Percentiles rank a stretch among this genome's conserved stretches.
These are phyloP conservation scores for Podospora didyma DNA, from an alignment of 495 filamentous ascomycete genomes.

Conservation along the genomic window DNA sequence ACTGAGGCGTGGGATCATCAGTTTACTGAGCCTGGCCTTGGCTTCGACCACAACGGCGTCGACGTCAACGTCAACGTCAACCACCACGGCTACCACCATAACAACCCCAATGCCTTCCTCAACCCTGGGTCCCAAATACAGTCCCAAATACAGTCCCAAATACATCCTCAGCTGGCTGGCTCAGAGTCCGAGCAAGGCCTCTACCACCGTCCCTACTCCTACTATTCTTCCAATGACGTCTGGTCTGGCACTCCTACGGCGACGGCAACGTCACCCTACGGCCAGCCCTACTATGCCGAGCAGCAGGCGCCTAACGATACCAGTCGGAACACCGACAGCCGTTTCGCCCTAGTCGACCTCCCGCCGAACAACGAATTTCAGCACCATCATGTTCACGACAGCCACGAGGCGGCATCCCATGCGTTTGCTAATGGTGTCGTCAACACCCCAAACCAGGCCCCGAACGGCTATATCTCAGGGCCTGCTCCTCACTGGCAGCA, in stretches of 20 bases:
- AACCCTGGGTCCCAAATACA: constrained; percentile 8
- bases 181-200: constrained; percentile 11
- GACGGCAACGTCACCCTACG: constrained; percentile 11
- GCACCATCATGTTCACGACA: constrained; percentile 11
- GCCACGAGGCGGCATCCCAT: constrained; percentile 13
- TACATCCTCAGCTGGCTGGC: constrained; percentile 21
- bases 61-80: constrained; percentile 9
- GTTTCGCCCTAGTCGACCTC: constrained; percentile 18
- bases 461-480: constrained; percentile 16
- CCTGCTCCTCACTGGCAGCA: constrained; percentile 21
- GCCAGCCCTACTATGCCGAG: constrained; percentile 17
- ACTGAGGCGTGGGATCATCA: constrained; percentile 23
- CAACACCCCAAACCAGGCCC: not conserved
- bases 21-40: constrained; percentile 4
- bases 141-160: constrained; percentile 13
- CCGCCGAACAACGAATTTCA: constrained; percentile 12
- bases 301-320: constrained; percentile 14
- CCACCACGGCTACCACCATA: constrained; percentile 10
- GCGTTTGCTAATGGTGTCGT: constrained; percentile 11
- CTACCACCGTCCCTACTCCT: constrained; percentile 15
- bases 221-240: constrained; percentile 13
- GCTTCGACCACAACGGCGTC: constrained; percentile 12
- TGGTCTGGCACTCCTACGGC: constrained; percentile 14
- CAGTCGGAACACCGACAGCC: constrained; percentile 15
- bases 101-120: constrained; percentile 19